Evolutionary conservation across 306 rosid genomes (phyloP).

Genomic region (Psophocarpus tetragonolobus): DNA sequence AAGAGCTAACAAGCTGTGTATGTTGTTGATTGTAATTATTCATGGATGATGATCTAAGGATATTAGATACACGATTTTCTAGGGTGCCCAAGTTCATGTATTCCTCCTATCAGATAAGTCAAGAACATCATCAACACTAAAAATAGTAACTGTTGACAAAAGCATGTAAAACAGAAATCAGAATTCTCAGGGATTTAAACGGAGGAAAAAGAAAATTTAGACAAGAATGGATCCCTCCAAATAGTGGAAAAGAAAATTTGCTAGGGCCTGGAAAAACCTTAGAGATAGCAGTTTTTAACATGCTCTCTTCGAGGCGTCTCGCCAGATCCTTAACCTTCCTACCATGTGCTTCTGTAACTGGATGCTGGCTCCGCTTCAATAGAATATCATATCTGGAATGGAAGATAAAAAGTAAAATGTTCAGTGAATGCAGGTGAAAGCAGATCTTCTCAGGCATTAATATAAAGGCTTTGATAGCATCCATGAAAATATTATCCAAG

Average conservation of each 20-base stretch:
- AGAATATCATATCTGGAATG: conserved; percentile 67
- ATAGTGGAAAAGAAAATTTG: background rate
- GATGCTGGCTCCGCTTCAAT: conserved; percentile 48
- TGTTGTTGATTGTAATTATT: conserved; percentile 66
- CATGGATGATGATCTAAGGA: conserved; percentile 41
- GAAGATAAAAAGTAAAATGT: conserved; percentile 34
- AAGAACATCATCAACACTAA: conserved; percentile 31
- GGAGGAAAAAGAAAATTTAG: background rate
- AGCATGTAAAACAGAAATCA: background rate
- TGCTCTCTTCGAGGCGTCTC: conserved; percentile 82
- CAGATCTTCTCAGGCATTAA: background rate
- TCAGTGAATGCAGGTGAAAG: no score
- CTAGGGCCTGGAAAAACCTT: conserved; percentile 52
- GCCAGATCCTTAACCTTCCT: conserved; percentile 61
- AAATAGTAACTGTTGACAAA: background rate
- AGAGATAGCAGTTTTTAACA: conserved; percentile 56
- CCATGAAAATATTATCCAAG: background rate
- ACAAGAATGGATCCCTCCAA: background rate
- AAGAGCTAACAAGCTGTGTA: conserved; percentile 63
- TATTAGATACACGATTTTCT: conserved; percentile 66
- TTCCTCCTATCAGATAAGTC: conserved; percentile 64
- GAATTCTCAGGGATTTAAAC: background rate
- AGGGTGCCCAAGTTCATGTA: conserved; percentile 78
- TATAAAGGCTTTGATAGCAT: background rate
- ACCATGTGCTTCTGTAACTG: conserved; percentile 43